Evolutionary conservation across 257 asterid genomes (phyloP), one percentile per base, ranked within the genome.

Genomic region (Ehretia macrophylla): DNA sequence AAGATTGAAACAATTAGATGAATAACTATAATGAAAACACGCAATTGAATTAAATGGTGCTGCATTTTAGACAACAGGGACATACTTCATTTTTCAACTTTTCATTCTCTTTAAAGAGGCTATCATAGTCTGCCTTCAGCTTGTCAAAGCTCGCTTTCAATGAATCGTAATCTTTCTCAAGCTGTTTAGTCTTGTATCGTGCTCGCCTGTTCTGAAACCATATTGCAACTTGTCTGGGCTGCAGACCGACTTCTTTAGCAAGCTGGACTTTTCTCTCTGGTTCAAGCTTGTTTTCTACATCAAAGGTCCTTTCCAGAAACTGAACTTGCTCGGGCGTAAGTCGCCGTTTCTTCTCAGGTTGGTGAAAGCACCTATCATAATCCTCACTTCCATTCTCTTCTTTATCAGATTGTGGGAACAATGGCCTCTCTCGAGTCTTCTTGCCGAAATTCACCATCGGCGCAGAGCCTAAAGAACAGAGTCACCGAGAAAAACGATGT

Each of bases 181-280:
- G 91, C 22, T 71, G 70, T 70, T 86, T 90, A 5, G 86, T 83
- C 49, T 81, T 86, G 83, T 71, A 86, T 35, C 97, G 68, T 8
- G 97, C 97, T 14, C 95, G 63, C 32, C 95, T 77, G 51, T 90
- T 90, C 55, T 90, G 97, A 32, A 86, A 90, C 97, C 97, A 90
- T 51, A 86, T 90, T 0, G 97, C 94, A 10, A 90, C 87, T 66
- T 90, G 97, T 39, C 90, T 66, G 0, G 95, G 97, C 65, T 84
- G 95, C 70, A 90, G 40, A 0, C 78, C 84, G 22, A 90, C 84
- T 61, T 86, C 90, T 47, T 84, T 79, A 20, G 97, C 95, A 3
- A 90, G 88, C 55, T 78, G 84, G 60, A 70, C 55, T 66, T 89
- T 89, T 14, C 94, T 72, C 59, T 89, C 94, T 0, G 95, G 97